Evolutionary conservation across 805 yeast genomes (phyloP).

Genomic region (Maudiozyma turicensis): DNA sequence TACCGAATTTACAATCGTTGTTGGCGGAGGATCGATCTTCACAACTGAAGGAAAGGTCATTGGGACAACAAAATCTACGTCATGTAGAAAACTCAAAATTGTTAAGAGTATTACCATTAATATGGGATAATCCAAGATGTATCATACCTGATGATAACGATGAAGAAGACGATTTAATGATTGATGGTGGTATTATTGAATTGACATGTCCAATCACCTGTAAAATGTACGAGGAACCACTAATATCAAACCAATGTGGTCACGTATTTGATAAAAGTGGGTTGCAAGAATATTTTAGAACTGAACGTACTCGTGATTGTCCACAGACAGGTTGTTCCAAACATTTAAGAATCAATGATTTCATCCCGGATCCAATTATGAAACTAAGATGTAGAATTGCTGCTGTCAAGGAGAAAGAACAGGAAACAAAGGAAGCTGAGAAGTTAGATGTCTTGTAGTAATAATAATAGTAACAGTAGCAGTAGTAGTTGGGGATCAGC

Average conservation of each 20-base stretch:
- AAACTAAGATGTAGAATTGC: conserved; percentile 38
- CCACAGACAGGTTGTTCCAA: conserved; percentile 52
- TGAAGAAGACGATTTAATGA: conserved; percentile 52
- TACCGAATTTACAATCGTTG: conserved; percentile 9
- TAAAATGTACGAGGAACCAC: conserved; percentile 43
- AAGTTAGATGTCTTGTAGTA: conserved; percentile 4
- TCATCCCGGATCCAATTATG: conserved; percentile 46
- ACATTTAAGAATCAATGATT: conserved; percentile 29
- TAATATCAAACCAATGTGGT: conserved; percentile 44
- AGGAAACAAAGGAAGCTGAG: conserved; percentile 1
- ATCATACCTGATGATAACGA: conserved; percentile 42
- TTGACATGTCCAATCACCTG: conserved; percentile 59
- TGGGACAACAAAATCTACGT: neutral
- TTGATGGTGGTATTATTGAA: conserved; percentile 64
- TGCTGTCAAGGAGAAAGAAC: neutral
- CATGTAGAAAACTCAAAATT: conserved; percentile 6
- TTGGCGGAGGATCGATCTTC: neutral
- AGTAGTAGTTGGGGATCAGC: no score
- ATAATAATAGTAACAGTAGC: no score
- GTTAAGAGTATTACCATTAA: conserved; percentile 36
- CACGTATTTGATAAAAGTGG: conserved; percentile 53
- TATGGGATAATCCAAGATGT: conserved; percentile 49
- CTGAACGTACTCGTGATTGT: conserved; percentile 32
- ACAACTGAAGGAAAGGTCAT: neutral
- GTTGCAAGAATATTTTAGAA: conserved; percentile 30